A percentile compares a stretch with the other conserved stretches of the same genome.
phyloP scores from a whole-genome alignment of 306 rosid genomes.

The Myrica gale region DNA sequence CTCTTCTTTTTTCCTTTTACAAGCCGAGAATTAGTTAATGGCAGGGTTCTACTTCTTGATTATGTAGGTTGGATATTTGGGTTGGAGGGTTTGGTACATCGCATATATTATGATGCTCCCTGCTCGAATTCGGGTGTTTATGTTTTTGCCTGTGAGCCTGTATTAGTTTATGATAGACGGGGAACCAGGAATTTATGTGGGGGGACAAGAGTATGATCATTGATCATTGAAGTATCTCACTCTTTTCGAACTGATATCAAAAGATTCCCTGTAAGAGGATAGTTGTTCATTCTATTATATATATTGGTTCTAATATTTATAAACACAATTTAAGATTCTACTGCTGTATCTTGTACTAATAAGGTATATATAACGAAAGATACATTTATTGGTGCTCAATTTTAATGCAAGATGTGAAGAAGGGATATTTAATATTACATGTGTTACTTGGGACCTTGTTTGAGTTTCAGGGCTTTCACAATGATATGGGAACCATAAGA shows the following conservation, averaged over 20 bases:
- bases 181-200: background rate
- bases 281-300: too few relatives aligned
- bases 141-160: background rate
- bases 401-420: background rate
- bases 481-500: background rate
- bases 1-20: slow-evolving; percentile 26
- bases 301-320: background rate
- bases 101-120: background rate
- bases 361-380: background rate
- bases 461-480: slow-evolving; percentile 1
- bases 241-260: too few relatives aligned
- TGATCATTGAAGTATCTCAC: too few relatives aligned
- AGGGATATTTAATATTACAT: background rate
- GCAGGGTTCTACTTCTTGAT: slow-evolving; percentile 18
- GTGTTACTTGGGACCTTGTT: background rate
- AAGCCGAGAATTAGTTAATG: slow-evolving; percentile 17
- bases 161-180: background rate
- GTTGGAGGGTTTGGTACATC: background rate
- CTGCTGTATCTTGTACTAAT: background rate
- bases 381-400: background rate
- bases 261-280: too few relatives aligned
- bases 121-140: background rate
- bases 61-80: background rate
- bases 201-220: background rate
- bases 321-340: background rate